A percentile compares a stretch with the other conserved stretches of the same genome.
Evolutionary conservation across 306 rosid species (phyloP).

Genomic region (Ceratonia siliqua): DNA sequence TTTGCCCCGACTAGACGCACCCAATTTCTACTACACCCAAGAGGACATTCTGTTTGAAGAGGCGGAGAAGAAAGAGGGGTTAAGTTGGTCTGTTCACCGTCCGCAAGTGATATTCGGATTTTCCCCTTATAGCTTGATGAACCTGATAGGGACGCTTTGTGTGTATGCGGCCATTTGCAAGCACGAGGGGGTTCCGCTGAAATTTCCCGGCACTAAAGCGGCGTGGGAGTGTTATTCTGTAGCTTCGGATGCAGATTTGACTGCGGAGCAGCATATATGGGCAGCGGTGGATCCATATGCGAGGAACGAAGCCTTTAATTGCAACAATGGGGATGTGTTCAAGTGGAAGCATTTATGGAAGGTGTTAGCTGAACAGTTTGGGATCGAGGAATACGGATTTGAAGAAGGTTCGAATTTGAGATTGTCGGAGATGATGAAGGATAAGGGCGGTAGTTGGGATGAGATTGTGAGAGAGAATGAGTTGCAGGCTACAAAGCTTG

Average conservation of each 20-base stretch:
- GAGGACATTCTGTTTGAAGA: too few species aligned
- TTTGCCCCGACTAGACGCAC: constrained; percentile 40
- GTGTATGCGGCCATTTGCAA: too few species aligned
- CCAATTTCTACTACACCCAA: constrained; percentile 53
- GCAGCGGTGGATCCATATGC: neutral
- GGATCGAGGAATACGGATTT: neutral
- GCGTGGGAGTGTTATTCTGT: too few species aligned
- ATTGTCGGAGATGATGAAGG: constrained; percentile 46
- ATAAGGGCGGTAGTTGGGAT: constrained; percentile 43
- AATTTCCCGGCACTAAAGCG: too few species aligned
- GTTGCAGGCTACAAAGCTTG: constrained; percentile 37
- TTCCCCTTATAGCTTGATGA: too few species aligned
- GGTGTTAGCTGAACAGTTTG: neutral
- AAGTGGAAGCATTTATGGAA: constrained; percentile 3
- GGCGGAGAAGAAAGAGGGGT: too few species aligned
- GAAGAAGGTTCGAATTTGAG: neutral
- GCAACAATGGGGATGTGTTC: constrained; percentile 15
- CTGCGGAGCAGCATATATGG: too few species aligned
- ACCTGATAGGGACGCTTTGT: too few species aligned
- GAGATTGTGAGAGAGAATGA: constrained; percentile 48
- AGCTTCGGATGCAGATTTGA: too few species aligned
- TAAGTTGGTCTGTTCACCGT: too few species aligned
- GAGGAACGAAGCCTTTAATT: neutral
- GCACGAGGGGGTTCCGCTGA: too few species aligned
- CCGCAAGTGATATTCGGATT: too few species aligned